A percentile compares a stretch with the other conserved stretches of the same genome.
phyloP scores from a whole-genome alignment of 2,329 filamentous ascomycete genomes.

The Mycosphaerella sp. region DNA sequence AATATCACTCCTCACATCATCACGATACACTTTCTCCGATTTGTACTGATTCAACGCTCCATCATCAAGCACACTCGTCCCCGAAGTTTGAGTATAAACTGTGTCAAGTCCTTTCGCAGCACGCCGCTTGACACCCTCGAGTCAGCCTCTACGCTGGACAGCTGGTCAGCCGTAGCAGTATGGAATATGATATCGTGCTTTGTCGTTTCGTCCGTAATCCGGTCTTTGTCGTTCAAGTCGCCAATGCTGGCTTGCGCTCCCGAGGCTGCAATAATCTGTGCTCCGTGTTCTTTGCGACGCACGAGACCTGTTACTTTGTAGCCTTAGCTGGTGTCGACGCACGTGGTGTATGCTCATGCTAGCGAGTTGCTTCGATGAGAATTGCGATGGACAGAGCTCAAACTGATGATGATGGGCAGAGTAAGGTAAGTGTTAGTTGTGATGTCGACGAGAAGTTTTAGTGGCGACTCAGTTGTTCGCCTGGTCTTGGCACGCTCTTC shows the following conservation, averaged over 20 bases:
- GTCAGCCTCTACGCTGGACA: slow-evolving; percentile 41
- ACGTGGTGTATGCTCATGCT: too few relatives aligned
- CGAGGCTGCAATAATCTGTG: slow-evolving; percentile 34
- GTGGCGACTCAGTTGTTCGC: too few relatives aligned
- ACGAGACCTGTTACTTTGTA: slow-evolving; percentile 39
- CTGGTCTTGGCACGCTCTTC: too few relatives aligned
- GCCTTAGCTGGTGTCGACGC: slow-evolving; percentile 37
- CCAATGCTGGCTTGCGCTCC: slow-evolving; percentile 39
- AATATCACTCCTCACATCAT: slow-evolving; percentile 38
- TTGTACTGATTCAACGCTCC: slow-evolving; percentile 27
- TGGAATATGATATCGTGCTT: slow-evolving; percentile 44
- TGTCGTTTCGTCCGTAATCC: slow-evolving; percentile 37
- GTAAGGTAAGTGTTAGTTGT: too few relatives aligned
- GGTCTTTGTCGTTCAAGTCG: slow-evolving; percentile 38
- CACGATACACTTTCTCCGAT: slow-evolving; percentile 40
- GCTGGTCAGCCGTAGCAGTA: slow-evolving; percentile 47
- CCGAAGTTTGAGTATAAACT: slow-evolving; percentile 48
- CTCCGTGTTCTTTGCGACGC: slow-evolving; percentile 37
- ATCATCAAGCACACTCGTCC: slow-evolving; percentile 41
- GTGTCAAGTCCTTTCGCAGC: slow-evolving; percentile 36
- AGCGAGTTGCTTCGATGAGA: too few relatives aligned
- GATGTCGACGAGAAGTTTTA: too few relatives aligned
- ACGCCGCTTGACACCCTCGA: slow-evolving; percentile 40
- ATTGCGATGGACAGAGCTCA: too few relatives aligned
- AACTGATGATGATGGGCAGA: too few relatives aligned